Conservation (phyloP, 371 early-diverging fungal species). For the Choanephora cucurbitarum region DNA sequence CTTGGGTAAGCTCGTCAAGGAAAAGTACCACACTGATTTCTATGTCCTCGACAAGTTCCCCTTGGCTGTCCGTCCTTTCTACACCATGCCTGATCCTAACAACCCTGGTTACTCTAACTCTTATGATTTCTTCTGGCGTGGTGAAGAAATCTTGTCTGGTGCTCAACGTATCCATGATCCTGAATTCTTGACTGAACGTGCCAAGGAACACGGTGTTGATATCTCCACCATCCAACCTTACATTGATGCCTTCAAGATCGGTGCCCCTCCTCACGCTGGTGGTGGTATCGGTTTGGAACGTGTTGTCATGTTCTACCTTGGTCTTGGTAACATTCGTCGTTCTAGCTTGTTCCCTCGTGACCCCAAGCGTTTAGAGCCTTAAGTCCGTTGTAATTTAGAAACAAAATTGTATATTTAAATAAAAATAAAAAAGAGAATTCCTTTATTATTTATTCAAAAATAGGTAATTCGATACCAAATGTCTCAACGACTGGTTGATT, state of each 20-base stretch:
- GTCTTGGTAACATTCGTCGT: slow-evolving; percentile 96
- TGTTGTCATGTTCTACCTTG: slow-evolving; percentile 97
- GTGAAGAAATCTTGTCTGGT: slow-evolving; percentile 99
- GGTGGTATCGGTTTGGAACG: slow-evolving; percentile 99
- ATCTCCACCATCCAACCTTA: slow-evolving; percentile 89
- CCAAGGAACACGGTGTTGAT: slow-evolving; percentile 84
- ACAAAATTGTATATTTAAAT: no score
- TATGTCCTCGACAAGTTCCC: slow-evolving; percentile 99
- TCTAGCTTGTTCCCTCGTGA: slow-evolving; percentile 99
- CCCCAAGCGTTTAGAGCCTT: slow-evolving; percentile 96
- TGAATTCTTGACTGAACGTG: slow-evolving; percentile 81
- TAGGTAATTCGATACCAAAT: slow-evolving; percentile 39
- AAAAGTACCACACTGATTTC: slow-evolving; percentile 97
- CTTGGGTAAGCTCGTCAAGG: slow-evolving; percentile 93
- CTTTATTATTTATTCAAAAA: slow-evolving; percentile 30
- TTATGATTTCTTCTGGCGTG: slow-evolving; percentile 99
- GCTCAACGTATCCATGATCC: slow-evolving; percentile 99
- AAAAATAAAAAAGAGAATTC: neutral
- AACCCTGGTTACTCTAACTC: slow-evolving; percentile 95
- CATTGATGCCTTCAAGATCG: slow-evolving; percentile 98
- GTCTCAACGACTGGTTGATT: slow-evolving; percentile 25
- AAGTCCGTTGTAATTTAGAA: slow-evolving; percentile 29
- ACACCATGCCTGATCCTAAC: slow-evolving; percentile 98
- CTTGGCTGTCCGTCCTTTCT: slow-evolving; percentile 95
- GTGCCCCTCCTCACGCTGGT: slow-evolving; percentile 99